Evolutionary conservation across 2,329 filamentous ascomycete species (phyloP), one percentile per base, ranked within the genome.

Genomic region (Aspergillus amoenus): DNA sequence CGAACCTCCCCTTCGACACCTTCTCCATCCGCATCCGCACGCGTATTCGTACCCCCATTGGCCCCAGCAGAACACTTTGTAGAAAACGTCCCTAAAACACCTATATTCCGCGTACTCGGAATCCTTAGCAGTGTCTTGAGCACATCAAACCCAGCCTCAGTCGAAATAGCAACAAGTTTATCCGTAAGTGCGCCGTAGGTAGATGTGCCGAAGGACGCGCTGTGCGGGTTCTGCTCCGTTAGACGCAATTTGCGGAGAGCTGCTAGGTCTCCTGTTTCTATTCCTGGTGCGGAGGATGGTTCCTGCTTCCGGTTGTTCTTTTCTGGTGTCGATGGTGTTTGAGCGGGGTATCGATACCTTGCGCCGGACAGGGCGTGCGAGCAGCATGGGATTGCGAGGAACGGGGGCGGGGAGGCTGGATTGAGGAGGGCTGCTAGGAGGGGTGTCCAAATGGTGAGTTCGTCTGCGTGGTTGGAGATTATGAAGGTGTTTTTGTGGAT

Each of bases 381-480:
- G 77, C 94, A 99, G 78, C 94, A 99, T 1, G 94, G 94, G 44
- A 99, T 96, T 65, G 90, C 89, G 60, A 99, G 85, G 73, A 97
- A 99, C 0, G 92, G 89, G 11, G 88, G 89, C 2, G 84, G 77
- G 0, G 88, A 92, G 15, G 56, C 54, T 0, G 72, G 73, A 52
- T 63, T 68, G 2, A 77, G 69, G 2, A 91, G 78, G 6, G 85
- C 84, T 1, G 91, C 93, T 41, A 99, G 84, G 17, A 97, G 82
- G 0, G 94, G 94, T 0, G 94, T 97, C 94, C 94, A 99, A 0
- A 91, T 86, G 0, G 94, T 99, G 13, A 99, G 82, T 76, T 99
- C 93, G 70, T 99, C 94, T 11, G 93, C 93, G 72, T 99, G 94
- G 70, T 99, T 99, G 48, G 92, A 96, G 61, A 99, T 89, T 66